Base-by-base conservation (phyloP, 176 grass and related monocot species). In the Zizania latifolia region DNA sequence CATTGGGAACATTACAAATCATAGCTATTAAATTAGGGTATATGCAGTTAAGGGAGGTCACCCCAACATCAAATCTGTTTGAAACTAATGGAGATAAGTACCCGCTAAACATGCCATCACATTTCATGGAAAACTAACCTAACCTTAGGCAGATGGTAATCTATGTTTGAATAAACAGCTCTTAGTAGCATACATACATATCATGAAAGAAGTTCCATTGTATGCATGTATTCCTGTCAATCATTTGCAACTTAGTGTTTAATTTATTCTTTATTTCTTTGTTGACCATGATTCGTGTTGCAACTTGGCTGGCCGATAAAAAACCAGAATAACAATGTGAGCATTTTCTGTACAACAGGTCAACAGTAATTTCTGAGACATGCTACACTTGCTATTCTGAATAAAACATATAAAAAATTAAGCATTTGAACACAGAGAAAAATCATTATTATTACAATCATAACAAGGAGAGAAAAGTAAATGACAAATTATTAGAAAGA, bases 381-480 rank as follows among this genome's bases (percentile, higher is more conserved):
- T 70, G 24, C 32, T 39, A 51, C 1, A 56, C 5, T 73, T 40
- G 19, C 11, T 11, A 78, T 51, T 60, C 19, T n/a, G 39, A 83
- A 61, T 62, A 23, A 62, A 39, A 41, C 13, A 31, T 51, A 72
- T 14, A 67, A 28, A 48, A 34, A 62, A 60, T 58, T 35, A 77
- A 58, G 34, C 32, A 74, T 70, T 43, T 60, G 15, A 56, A 70
- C 21, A 65, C 51, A 56, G 12, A 77, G 44, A 1, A 30, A 82
- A 75, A 62, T 58, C 36, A 85, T 73, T 11, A 43, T 72, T 48
- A 22, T 24, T 35, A 14, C 21, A 55, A 56, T 27, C 2, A 56
- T 27, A 71, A 38, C 12, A 65, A 48, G 31, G 4, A 48, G 7
- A 36, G 51, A 59, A 60, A 39, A 48, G 9, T 12, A 51, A 71